Conservation (phyloP, 352 stramenopile genomes). For the Thalassiosira livingstoniorum region DNA sequence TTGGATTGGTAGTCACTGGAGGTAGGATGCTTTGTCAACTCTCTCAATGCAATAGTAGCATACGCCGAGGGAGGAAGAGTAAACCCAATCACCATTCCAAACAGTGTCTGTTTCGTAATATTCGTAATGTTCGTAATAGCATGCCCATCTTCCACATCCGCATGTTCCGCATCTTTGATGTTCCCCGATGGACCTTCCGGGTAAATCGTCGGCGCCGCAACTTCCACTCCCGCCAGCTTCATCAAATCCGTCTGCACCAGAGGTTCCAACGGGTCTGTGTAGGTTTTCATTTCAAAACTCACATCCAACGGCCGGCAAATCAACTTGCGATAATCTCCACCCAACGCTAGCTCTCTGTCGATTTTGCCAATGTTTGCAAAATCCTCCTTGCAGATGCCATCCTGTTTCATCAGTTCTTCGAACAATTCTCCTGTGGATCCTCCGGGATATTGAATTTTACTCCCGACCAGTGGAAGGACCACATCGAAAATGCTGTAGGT, state of each 20-base stretch:
- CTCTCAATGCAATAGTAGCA: conserved; percentile 94
- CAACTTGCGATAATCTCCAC: conserved; percentile 93
- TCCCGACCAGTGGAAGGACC: conserved; percentile 95
- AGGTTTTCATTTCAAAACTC: conserved; percentile 91
- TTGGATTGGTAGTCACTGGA: conserved; percentile 86
- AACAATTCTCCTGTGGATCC: conserved; percentile 85
- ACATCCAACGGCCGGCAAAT: conserved; percentile 91
- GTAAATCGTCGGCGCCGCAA: conserved; percentile 48
- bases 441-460: conserved; percentile 89
- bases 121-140: too few species aligned
- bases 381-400: conserved; percentile 73
- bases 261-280: conserved; percentile 91
- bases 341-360: conserved; percentile 90
- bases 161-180: conserved; percentile 13
- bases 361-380: conserved; percentile 81
- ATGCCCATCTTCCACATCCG: conserved; percentile 35
- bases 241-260: conserved; percentile 95
- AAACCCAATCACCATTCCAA: conserved; percentile 85
- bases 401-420: conserved; percentile 71
- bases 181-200: conserved; percentile 11
- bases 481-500: conserved; percentile 93
- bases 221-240: conserved; percentile 79
- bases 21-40: conserved; percentile 92
- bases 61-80: conserved; percentile 91
- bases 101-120: conserved; percentile 40